These are phyloP conservation scores for Suhomyces bokatorum DNA, from an alignment of 1,139 yeast species.

Conservation along the genomic window DNA sequence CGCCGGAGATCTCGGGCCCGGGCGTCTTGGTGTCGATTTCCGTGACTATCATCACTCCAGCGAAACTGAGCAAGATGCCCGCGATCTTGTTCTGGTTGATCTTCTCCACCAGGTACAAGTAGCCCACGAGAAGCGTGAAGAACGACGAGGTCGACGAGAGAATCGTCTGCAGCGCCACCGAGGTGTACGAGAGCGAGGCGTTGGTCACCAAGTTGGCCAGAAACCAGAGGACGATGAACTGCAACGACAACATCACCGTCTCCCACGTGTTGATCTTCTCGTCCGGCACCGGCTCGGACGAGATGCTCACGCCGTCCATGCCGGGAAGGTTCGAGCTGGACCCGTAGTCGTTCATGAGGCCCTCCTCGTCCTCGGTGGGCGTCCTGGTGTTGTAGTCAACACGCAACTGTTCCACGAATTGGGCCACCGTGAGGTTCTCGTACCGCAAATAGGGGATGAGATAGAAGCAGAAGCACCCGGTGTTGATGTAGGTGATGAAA, in stretches of 20 bases:
- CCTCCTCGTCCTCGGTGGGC: constrained; percentile 11
- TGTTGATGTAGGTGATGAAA: constrained; percentile 86
- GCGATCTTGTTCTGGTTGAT: constrained; percentile 64
- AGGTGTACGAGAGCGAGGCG: constrained; percentile 81
- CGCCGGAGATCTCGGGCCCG: constrained; percentile 30
- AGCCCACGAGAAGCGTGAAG: constrained; percentile 86
- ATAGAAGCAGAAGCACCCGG: constrained; percentile 79
- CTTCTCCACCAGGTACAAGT: constrained; percentile 65
- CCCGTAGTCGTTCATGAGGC: constrained; percentile 20
- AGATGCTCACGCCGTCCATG: constrained; percentile 8
- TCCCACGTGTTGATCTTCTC: constrained; percentile 36
- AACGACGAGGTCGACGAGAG: constrained; percentile 89
- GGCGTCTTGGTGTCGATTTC: constrained; percentile 49
- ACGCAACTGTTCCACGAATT: constrained; percentile 25
- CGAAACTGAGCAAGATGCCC: constrained; percentile 69
- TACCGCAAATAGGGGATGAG: constrained; percentile 58
- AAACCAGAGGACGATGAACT: constrained; percentile 88
- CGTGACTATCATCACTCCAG: constrained; percentile 81
- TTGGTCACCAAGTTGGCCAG: constrained; percentile 85
- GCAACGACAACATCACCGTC: constrained; percentile 66
- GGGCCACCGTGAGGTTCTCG: constrained; percentile 20
- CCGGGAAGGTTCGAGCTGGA: constrained; percentile 23
- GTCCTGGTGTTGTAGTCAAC: constrained; percentile 21
- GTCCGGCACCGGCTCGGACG: constrained; percentile 9
- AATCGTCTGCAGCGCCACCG: constrained; percentile 92